Base-by-base conservation (phyloP, 176 grass and related monocot species). In the Triticum timopheevii region DNA sequence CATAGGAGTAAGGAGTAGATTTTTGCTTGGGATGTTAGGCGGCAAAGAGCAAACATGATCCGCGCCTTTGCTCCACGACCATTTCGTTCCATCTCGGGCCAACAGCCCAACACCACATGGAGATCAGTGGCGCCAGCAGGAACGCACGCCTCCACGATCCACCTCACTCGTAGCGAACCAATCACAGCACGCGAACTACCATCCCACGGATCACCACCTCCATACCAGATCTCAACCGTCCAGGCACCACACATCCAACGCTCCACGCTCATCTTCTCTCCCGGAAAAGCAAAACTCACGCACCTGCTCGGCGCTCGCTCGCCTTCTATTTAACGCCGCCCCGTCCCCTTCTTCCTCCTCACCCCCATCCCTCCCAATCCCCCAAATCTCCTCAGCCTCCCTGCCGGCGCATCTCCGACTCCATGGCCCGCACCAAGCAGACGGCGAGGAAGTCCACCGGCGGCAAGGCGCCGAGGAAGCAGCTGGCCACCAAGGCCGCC, bases 351-450 rank as follows among this genome's bases (percentile, higher is more conserved):
- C 67, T 0, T 70, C 67, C 17, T 39, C 67, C 31, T 69, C 66
- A 36, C 66, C 20, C 66, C 31, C 20, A 36, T 35, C 0, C 66
- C 25, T 23, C 13, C 65, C 15, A 8, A 67, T 16, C 27, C 7
- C 31, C 31, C 3, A 2, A 36, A 4, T 1, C 16, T 16, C 33
- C 31, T 34, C 20, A 0, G 0, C 69, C 36, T 42, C 36, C 10
- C 25, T 27, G 25, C 27, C 38, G 3, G 1, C 38, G 22, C n/a
- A 6, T 3, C 11, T 44, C 42, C 44, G 8, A 3, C 50, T 22
- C 3, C n/a, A 94, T 94, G 93, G 93, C 93, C 6, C 90, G 90
- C 71, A 94, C 90, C 45, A 94, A 94, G 90, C 89, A 94, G 70
- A 94, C 89, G 8, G 89, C 89, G 34, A 76, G 92, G 31, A 94